A percentile compares a stretch with the other conserved stretches of the same genome.
These are phyloP conservation scores for Afroboletus lepidellus DNA, from an alignment of 1,284 basidiomycete genomes.

Conservation along the genomic window DNA sequence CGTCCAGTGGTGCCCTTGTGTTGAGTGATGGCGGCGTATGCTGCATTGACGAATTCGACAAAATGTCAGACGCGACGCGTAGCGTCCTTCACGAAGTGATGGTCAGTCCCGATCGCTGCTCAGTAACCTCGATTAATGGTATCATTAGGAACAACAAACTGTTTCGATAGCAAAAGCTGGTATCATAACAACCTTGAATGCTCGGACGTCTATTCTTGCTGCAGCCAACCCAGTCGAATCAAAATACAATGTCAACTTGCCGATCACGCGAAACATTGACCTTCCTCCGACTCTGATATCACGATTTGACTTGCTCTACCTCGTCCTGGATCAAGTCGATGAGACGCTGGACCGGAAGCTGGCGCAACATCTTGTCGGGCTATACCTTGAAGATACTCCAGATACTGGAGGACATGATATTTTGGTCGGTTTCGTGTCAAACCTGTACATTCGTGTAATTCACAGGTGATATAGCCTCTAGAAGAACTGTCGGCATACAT, in stretches of 20 bases:
- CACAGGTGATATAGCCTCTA: constrained; percentile 58
- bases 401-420: constrained; percentile 62
- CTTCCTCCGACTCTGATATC: constrained; percentile 97
- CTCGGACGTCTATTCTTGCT: constrained; percentile 94
- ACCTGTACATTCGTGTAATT: neutral
- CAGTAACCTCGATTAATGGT: constrained; percentile 4
- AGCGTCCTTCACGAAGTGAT: constrained; percentile 99
- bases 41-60: constrained; percentile 99
- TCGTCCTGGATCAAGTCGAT: constrained; percentile 94
- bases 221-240: constrained; percentile 97
- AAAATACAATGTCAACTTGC: constrained; percentile 88
- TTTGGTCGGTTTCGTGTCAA: constrained; percentile 53
- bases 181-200: constrained; percentile 98
- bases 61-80: constrained; percentile 96
- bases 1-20: constrained; percentile 85
- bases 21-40: constrained; percentile 97
- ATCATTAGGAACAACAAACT: constrained; percentile 90
- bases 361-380: constrained; percentile 88
- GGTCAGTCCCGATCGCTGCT: constrained; percentile 55
- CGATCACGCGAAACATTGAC: constrained; percentile 87
- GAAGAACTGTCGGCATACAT: constrained; percentile 93
- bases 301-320: constrained; percentile 96
- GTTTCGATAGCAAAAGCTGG: constrained; percentile 99
- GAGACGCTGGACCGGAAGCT: constrained; percentile 87
- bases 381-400: constrained; percentile 93